Evolutionary conservation across 75 land plant species (phyloP).

Genomic region (Sequoia sempervirens): DNA sequence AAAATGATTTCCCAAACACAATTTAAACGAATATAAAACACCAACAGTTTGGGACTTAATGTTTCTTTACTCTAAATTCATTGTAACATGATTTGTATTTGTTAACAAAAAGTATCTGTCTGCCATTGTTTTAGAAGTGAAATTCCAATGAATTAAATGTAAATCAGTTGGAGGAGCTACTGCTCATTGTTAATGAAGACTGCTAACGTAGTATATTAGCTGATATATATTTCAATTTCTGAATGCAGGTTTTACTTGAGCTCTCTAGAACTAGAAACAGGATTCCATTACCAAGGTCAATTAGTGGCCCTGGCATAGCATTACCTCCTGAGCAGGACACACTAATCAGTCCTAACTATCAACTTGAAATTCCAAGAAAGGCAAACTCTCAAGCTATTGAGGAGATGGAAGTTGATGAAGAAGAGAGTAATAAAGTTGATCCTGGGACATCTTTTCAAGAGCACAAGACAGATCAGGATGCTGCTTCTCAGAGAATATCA

Average conservation of each 20-base stretch:
- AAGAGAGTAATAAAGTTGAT: constrained; percentile 27
- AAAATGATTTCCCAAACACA: not conserved
- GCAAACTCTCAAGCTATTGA: constrained; percentile 31
- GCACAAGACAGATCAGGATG: constrained; percentile 30
- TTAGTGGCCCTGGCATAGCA: constrained; percentile 75
- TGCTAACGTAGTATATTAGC: not conserved
- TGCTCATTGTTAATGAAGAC: not conserved
- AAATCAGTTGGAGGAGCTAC: not conserved
- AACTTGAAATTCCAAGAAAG: constrained; percentile 71
- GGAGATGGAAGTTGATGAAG: constrained; percentile 73
- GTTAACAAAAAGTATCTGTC: not conserved
- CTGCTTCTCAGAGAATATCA: constrained; percentile 53
- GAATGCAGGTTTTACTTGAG: constrained; percentile 71
- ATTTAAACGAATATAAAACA: not conserved
- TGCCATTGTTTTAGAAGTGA: not conserved
- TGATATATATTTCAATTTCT: not conserved
- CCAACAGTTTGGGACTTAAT: not conserved
- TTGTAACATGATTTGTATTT: not conserved
- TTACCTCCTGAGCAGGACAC: constrained; percentile 94
- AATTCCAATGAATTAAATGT: not conserved
- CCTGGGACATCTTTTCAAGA: constrained; percentile 32
- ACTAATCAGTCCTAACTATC: constrained; percentile 83
- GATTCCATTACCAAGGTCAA: constrained; percentile 81
- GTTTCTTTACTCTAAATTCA: not conserved
- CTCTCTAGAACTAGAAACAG: constrained; percentile 80